phyloP scores from a whole-genome alignment of 768 basidiomycete genomes.

The Boletus bicolor region DNA sequence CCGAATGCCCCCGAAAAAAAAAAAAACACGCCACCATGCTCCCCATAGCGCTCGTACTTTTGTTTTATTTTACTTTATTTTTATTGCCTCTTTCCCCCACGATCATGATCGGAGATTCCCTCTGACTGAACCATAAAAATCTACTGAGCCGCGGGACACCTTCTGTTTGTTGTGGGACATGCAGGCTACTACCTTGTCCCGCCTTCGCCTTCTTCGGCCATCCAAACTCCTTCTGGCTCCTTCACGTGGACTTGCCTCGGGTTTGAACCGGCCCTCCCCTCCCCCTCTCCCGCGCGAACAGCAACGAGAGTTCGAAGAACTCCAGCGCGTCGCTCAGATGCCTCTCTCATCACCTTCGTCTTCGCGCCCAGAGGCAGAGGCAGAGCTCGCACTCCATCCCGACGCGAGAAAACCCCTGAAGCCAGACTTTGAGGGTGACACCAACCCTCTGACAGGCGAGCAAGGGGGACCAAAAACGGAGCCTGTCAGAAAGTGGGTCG shows the following conservation, averaged over 20 bases:
- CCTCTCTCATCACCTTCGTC: conserved; percentile 29
- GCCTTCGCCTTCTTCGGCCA: background rate
- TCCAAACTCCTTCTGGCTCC: background rate
- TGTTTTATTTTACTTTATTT: no score
- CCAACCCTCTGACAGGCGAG: conserved; percentile 82
- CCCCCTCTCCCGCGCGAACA: conserved; percentile 70
- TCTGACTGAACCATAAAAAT: no score
- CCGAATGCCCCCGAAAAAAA: background rate
- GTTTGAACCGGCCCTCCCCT: conserved; percentile 61
- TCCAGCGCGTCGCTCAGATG: conserved; percentile 58
- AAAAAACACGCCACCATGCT: no score
- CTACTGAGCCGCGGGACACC: no score
- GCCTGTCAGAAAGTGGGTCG: conserved; percentile 61
- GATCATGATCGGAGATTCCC: no score
- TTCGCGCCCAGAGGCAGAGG: conserved; percentile 32
- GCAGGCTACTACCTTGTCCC: background rate
- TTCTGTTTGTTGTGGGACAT: background rate
- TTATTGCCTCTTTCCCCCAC: background rate
- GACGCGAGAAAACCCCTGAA: conserved; percentile 59
- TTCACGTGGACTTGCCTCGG: conserved; percentile 27
- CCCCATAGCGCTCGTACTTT: no score
- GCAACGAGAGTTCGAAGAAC: conserved; percentile 86
- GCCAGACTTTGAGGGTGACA: conserved; percentile 76
- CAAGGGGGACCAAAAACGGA: conserved; percentile 84
- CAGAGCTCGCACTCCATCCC: conserved; percentile 57